phyloP scores from a whole-genome alignment of 768 basidiomycete genomes.

The Suillus alpinus region DNA sequence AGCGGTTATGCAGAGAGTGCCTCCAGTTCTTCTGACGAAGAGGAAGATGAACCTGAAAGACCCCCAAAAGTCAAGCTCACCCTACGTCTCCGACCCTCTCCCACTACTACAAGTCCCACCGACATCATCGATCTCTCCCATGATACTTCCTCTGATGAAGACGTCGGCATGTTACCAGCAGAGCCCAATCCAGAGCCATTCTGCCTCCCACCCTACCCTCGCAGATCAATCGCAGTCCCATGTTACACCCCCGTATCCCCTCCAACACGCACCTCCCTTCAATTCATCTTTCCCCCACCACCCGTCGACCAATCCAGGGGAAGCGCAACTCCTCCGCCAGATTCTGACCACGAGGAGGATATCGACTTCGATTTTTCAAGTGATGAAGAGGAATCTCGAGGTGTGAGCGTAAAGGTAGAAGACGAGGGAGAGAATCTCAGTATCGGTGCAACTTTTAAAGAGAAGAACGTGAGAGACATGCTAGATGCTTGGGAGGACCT shows the following conservation, averaged over 20 bases:
- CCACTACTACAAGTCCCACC: constrained; percentile 21
- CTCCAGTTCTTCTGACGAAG: constrained; percentile 27
- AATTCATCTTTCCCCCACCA: constrained; percentile 19
- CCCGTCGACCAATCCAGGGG: constrained; percentile 26
- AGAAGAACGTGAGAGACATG: constrained; percentile 59
- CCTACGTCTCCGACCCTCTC: constrained; percentile 51
- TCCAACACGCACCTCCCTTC: constrained; percentile 32
- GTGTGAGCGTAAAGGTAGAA: constrained; percentile 16
- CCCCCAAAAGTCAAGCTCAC: constrained; percentile 70
- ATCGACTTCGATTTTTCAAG: constrained; percentile 39
- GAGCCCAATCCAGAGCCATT: constrained; percentile 32
- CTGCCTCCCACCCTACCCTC: constrained; percentile 55
- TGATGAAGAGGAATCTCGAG: constrained; percentile 2
- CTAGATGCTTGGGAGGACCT: constrained; percentile 71
- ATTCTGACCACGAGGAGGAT: constrained; percentile 42
- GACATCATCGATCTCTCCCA: constrained; percentile 42
- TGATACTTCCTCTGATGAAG: constrained; percentile 25
- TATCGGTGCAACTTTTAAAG: constrained; percentile 53
- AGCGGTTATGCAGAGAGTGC: constrained; percentile 24
- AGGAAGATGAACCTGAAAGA: constrained; percentile 29
- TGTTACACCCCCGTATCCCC: constrained; percentile 45
- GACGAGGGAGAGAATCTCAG: constrained; percentile 20
- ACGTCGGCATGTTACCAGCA: constrained; percentile 17
- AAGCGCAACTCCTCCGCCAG: constrained; percentile 70
- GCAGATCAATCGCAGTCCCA: constrained; percentile 56